phyloP scores from a whole-genome alignment of 2,329 filamentous ascomycete genomes.

The Clarireedia hainanense region DNA sequence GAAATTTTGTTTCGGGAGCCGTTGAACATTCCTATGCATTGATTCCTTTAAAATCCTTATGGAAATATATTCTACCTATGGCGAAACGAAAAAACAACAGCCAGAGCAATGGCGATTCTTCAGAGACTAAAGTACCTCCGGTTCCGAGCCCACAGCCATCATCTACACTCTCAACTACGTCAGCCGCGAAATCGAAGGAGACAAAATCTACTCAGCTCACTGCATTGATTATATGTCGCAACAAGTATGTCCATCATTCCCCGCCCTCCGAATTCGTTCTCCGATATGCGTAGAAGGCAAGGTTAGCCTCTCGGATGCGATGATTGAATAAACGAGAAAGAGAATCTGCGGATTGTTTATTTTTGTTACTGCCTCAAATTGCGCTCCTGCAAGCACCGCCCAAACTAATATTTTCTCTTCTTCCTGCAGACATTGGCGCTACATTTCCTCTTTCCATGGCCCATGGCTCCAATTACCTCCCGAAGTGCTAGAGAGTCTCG shows the following conservation, averaged over 20 bases:
- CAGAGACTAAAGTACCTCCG: slow-evolving; percentile 16
- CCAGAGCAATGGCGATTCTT: slow-evolving; percentile 25
- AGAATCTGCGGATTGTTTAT: slow-evolving; percentile 1
- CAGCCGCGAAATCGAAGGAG: slow-evolving; percentile 23
- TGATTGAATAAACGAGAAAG: slow-evolving; percentile 1
- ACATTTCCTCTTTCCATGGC: slow-evolving; percentile 77
- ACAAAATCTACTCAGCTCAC: slow-evolving; percentile 33
- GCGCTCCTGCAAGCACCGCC: neutral
- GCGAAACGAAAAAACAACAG: slow-evolving; percentile 41
- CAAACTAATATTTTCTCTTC: slow-evolving; percentile 4
- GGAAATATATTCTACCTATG: slow-evolving; percentile 29
- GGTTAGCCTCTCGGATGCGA: slow-evolving; percentile 1
- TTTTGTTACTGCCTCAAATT: neutral
- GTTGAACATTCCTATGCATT: slow-evolving; percentile 3
- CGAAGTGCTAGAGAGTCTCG: slow-evolving; percentile 71
- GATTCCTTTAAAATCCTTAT: neutral
- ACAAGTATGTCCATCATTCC: slow-evolving; percentile 50
- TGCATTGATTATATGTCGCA: slow-evolving; percentile 54
- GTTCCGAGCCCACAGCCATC: slow-evolving; percentile 13
- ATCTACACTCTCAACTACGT: slow-evolving; percentile 13
- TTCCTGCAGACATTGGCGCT: slow-evolving; percentile 65
- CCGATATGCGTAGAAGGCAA: neutral
- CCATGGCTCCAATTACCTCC: slow-evolving; percentile 75
- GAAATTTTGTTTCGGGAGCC: slow-evolving; percentile 4
- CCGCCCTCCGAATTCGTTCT: neutral